phyloP scores from a whole-genome alignment of 352 stramenopile species.

The Phytophthora citricola region DNA sequence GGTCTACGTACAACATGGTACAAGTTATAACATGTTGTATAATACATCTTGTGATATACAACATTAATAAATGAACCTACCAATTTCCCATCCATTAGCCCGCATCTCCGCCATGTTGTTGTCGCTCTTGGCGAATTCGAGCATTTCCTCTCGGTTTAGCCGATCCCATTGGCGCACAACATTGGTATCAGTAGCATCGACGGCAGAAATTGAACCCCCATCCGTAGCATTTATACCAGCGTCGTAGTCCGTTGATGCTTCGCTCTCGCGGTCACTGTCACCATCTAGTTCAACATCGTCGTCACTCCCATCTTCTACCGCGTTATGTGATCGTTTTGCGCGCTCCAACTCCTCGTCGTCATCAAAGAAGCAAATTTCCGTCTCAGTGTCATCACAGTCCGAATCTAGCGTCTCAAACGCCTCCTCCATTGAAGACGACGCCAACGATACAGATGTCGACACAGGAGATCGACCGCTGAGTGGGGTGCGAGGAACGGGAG shows the following conservation, averaged over 20 bases:
- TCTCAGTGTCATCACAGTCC: conserved; percentile 13
- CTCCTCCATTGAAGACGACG: too few species aligned
- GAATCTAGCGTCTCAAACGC: conserved; percentile 4
- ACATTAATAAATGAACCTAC: conserved; percentile 7
- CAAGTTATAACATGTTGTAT: conserved; percentile 7
- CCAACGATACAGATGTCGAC: too few species aligned
- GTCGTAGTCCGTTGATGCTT: background rate
- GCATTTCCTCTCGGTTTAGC: conserved; percentile 5
- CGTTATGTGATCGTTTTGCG: too few species aligned
- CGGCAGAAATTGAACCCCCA: too few species aligned
- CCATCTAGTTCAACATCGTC: too few species aligned
- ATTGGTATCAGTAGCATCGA: too few species aligned
- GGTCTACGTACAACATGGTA: conserved; percentile 10
- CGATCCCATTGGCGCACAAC: background rate
- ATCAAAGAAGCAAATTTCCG: conserved; percentile 11
- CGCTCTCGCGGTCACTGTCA: background rate
- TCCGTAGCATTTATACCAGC: background rate
- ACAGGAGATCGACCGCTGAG: too few species aligned
- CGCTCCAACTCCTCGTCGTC: conserved; percentile 3
- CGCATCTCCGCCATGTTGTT: background rate
- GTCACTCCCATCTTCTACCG: too few species aligned
- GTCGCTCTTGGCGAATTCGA: background rate
- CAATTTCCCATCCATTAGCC: background rate
- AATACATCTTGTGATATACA: too few species aligned
- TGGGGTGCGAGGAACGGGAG: too few species aligned